Conservation (phyloP, 768 basidiomycete species). For the Rhodosporidiobolus odoratus region DNA sequence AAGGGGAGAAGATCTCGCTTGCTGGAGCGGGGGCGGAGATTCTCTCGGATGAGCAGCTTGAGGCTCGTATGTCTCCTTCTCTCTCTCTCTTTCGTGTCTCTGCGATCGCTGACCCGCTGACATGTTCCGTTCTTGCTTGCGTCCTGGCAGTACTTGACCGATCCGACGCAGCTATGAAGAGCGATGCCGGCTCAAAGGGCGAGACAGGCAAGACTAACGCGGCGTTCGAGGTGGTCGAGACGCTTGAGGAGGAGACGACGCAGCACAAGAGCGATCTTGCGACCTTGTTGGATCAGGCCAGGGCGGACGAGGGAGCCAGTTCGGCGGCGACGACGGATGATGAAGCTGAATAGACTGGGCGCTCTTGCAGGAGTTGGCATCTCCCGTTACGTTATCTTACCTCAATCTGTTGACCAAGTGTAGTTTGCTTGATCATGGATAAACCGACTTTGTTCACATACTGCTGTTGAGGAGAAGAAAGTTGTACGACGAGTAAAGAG, state of each 20-base stretch:
- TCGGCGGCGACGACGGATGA: conserved; percentile 9
- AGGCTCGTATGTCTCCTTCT: conserved; percentile 54
- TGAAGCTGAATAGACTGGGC: not conserved
- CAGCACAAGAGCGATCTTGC: not conserved
- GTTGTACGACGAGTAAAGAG: not conserved
- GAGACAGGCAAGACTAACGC: not conserved
- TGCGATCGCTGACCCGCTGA: no score
- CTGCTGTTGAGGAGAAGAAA: not conserved
- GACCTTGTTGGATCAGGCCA: conserved; percentile 7
- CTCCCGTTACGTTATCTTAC: no score
- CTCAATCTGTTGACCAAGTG: no score
- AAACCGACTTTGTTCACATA: not conserved
- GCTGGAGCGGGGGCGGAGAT: conserved; percentile 69
- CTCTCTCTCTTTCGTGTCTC: not conserved
- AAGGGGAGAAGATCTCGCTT: conserved; percentile 84
- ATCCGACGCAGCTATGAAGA: conserved; percentile 38
- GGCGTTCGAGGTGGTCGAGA: conserved; percentile 30
- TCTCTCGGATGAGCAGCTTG: conserved; percentile 74
- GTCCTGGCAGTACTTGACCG: conserved; percentile 30
- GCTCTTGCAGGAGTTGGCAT: no score
- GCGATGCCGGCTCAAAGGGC: conserved; percentile 3
- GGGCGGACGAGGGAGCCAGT: not conserved
- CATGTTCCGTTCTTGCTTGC: not conserved
- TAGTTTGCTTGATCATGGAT: no score
- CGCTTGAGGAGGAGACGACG: conserved; percentile 21